Evolutionary conservation across 1,284 basidiomycete species (phyloP).

Genomic region (Mycena citricolor): DNA sequence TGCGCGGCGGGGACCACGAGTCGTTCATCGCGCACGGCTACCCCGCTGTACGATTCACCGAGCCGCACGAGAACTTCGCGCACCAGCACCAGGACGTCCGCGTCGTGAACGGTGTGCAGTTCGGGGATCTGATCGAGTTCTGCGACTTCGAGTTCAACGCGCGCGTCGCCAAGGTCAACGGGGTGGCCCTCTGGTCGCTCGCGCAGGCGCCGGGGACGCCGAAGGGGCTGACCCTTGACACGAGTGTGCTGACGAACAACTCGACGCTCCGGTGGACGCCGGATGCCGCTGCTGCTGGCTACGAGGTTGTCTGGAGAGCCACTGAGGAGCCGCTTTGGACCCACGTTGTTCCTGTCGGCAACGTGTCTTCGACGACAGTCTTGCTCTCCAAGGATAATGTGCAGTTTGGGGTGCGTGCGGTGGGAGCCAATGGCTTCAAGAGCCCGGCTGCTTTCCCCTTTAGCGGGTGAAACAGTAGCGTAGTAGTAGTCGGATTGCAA

Average conservation of each 20-base stretch:
- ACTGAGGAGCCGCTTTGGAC: slow-evolving; percentile 49
- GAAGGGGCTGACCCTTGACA: slow-evolving; percentile 45
- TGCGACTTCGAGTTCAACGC: slow-evolving; percentile 50
- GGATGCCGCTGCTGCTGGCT: slow-evolving; percentile 41
- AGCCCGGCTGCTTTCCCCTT: slow-evolving; percentile 51
- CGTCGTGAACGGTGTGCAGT: slow-evolving; percentile 48
- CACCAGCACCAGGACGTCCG: slow-evolving; percentile 58
- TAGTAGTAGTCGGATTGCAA: too few relatives aligned
- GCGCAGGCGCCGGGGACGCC: slow-evolving; percentile 54
- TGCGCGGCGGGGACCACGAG: slow-evolving; percentile 52
- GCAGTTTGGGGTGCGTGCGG: slow-evolving; percentile 48
- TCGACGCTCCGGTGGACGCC: slow-evolving; percentile 48
- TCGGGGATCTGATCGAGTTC: slow-evolving; percentile 53
- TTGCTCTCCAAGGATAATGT: slow-evolving; percentile 52
- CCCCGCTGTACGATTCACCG: slow-evolving; percentile 54
- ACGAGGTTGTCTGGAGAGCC: slow-evolving; percentile 53
- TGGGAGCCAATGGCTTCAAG: slow-evolving; percentile 50
- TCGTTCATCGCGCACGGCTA: slow-evolving; percentile 51
- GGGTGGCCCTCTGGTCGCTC: slow-evolving; percentile 51
- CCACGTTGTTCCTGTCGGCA: slow-evolving; percentile 47
- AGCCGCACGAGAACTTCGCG: slow-evolving; percentile 54
- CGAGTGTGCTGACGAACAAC: slow-evolving; percentile 49
- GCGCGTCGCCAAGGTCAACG: slow-evolving; percentile 52
- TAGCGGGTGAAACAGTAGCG: too few relatives aligned
- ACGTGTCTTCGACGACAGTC: slow-evolving; percentile 41